Base-by-base conservation (phyloP, 1,284 basidiomycete species). In the Naganishia albida region DNA sequence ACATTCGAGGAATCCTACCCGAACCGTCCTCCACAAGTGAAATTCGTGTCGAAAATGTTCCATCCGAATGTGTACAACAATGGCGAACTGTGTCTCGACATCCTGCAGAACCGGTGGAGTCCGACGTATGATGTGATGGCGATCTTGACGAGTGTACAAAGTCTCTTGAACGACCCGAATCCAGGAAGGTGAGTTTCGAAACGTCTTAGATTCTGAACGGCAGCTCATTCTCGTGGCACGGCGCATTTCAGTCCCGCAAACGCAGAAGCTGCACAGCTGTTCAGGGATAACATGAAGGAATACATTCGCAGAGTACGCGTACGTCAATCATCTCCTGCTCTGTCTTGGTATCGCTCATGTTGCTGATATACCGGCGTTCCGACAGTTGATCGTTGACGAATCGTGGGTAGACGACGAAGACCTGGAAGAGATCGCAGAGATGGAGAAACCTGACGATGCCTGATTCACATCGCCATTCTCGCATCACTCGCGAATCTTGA, bases 21-120 rank as follows among this genome's bases (percentile, higher is more conserved):
- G 18, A 98, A 97, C 83, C 97, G 97, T 77, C 93, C 95, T 0
- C 95, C 95, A 6, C 90, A 90, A 1, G 95, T 98, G 72, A 94
- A 95, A 77, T 99, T 99, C 82, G 84, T 98, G 28, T 92, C 90
- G 52, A 88, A 92, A 69, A 98, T 97, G 94, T 98, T 98, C 82
- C 95, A 99, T 77, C 95, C 95, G 0, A 99, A 98, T 80, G 94
- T 99, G 16, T 99, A 98, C 79, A 91, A 91, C 60, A 97, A 97
- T 73, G 95, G 95, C 68, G 95, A 98, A 77, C 87, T 99, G 60
- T 99, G 95, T 79, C 84, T 99, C 53, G 95, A 98, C 79, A 99
- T 98, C 73, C 83, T 99, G 40, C 95, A 99, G 82, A 99, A 99
- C 76, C 85, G 95, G 30, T 99, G 95, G 95, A 91, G 88, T 34